phyloP scores from a whole-genome alignment of 768 basidiomycete genomes.

The Lanmaoa pseudosensibilis region DNA sequence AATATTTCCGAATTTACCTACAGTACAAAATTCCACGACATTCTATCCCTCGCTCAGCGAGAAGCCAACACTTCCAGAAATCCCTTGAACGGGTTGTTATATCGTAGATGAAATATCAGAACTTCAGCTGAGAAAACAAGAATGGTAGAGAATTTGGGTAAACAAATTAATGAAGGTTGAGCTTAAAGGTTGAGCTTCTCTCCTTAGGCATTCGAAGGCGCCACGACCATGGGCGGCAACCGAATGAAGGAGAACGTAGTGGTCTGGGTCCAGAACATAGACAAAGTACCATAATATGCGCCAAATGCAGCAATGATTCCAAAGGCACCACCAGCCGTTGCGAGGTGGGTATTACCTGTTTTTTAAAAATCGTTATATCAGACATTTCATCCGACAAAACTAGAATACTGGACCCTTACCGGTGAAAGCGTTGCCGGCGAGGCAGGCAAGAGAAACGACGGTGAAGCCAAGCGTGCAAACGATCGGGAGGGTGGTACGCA shows the following conservation, averaged over 20 bases:
- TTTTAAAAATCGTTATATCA: background rate
- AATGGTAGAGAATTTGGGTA: too few relatives aligned
- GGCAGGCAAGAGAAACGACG: conserved; percentile 24
- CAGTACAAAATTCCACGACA: background rate
- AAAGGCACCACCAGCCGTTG: conserved; percentile 29
- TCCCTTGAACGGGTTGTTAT: background rate
- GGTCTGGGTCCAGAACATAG: conserved; percentile 31
- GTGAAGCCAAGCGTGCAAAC: conserved; percentile 22
- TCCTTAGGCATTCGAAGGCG: conserved; percentile 17
- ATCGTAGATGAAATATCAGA: background rate
- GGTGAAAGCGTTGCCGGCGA: conserved; percentile 28
- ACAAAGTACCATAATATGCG: conserved; percentile 30
- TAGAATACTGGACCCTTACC: conserved; percentile 13
- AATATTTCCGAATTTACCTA: background rate
- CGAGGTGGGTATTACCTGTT: conserved; percentile 23
- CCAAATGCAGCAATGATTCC: conserved; percentile 29
- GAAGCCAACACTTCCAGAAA: background rate
- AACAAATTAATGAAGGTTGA: background rate
- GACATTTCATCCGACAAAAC: background rate
- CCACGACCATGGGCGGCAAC: conserved; percentile 20
- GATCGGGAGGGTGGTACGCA: conserved; percentile 29
- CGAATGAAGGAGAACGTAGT: conserved; percentile 29
- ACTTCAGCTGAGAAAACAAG: background rate
- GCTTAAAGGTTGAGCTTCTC: background rate
- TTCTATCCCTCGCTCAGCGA: background rate